Evolutionary conservation across 345 rosid species (phyloP), one percentile per base, ranked within the genome.

Genomic region (Heritiera fomes): DNA sequence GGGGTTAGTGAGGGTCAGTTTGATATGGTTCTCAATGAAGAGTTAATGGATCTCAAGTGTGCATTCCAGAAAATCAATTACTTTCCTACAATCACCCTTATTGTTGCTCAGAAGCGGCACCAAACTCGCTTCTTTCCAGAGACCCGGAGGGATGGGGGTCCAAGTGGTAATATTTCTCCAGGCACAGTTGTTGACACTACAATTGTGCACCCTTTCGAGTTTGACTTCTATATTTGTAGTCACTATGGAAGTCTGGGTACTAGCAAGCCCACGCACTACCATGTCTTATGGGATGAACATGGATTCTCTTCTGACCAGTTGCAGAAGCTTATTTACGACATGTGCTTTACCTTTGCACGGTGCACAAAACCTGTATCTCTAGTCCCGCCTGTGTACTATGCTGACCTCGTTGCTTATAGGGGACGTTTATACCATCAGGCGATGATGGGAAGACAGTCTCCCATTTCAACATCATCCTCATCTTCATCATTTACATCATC

Each of bases 1-100:
- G 99, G 99, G 23, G 99, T 95, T 9, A 91, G 97, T 62, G 93
- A 93, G 76, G 90, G 89, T 65, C 99, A 92, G 82, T 93, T 93
- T 41, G 93, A 93, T 79, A 95, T 93, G 99, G 98, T 91, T 80
- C 91, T 93, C 18, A 92, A 87, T 41, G 91, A 88, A 77, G 98
- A 95, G 76, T 80, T 95, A 34, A 13, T 77, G 6, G 92, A 88
- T 78, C 76, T 93, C 6, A 92, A 89, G 90, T 75, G 23, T 45
- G 84, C 82, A 9, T 91, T 89, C 61, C 64, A 45, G 5, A 70
- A 58, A 53, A 78, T 68, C 20, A 62, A 47, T 23, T 95, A 91
- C 84, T 60, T 32, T 66, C 98, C 98, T 8, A 88, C 86, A 70
- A 79, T 95, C 59, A 93, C 98, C 3, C 81, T 94, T 0, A 86